Evolutionary conservation across 805 yeast species (phyloP).

Genomic region (Saccharomycopsis schoenii): DNA sequence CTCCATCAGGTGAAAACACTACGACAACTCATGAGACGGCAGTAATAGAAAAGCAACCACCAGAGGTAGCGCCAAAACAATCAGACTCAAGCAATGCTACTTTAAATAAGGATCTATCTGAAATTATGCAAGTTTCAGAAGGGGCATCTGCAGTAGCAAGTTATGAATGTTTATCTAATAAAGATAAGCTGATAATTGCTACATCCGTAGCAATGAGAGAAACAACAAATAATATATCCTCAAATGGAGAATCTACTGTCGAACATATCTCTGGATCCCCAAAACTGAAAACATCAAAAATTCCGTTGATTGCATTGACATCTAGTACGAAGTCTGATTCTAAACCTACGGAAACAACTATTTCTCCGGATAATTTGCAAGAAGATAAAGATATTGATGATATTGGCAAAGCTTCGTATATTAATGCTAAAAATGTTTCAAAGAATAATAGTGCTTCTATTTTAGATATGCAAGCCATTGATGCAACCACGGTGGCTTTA

Average conservation of each 20-base stretch:
- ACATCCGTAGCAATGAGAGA: background rate
- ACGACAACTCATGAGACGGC: background rate
- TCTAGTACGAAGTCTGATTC: background rate
- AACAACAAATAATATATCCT: background rate
- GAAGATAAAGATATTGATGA: background rate
- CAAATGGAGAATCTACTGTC: constrained; percentile 8
- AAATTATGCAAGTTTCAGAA: background rate
- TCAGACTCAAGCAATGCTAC: background rate
- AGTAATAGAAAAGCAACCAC: background rate
- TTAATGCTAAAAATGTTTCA: background rate
- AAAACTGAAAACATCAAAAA: constrained; percentile 10
- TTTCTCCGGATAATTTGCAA: background rate
- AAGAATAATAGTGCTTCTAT: background rate
- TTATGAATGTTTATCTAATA: background rate
- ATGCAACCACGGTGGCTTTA: too few species aligned
- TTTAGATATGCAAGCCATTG: background rate
- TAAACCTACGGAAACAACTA: background rate
- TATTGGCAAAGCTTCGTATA: background rate
- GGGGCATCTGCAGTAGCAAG: too few species aligned
- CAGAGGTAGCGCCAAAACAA: background rate
- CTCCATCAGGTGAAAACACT: background rate
- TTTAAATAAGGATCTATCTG: background rate
- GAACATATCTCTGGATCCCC: background rate
- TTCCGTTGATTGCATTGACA: constrained; percentile 12
- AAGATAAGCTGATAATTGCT: background rate